Base-by-base conservation (phyloP, 129 eudicot genomes). In the Lactuca sativa region DNA sequence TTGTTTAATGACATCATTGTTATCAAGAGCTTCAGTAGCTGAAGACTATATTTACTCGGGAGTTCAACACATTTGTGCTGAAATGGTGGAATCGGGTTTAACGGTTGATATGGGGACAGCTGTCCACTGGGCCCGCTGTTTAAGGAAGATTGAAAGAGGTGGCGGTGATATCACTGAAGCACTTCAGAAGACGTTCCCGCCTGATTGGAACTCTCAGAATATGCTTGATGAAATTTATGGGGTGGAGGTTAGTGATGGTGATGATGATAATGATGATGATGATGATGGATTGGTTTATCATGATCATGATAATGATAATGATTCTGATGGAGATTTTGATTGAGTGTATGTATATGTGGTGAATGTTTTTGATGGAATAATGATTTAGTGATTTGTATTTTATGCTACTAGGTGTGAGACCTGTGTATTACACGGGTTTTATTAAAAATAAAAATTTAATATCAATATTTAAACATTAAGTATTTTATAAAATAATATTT, bases 81-180 rank as follows among this genome's bases (percentile, higher is more conserved):
- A 95, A 77, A 90, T 95, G 99, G 74, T 78, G 9, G 83, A 85
- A 9, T 78, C 80, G 0, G 99, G 81, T 12, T 57, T 90, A 55
- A 90, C 91, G 0, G 89, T 90, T 44, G 97, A 95, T 67, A 87
- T 95, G 99, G 96, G 93, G 18, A 95, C 97, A 5, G 99, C 99
- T 7, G 91, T 95, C 48, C 93, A 87, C 74, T 95, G 99, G 99
- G 86, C 97, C 32, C 84, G 76, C 38, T 84, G 95, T 75, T 78
- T 87, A 48, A 80, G 83, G 34, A 95, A 90, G 83, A 83, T 95
- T 47, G 99, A 95, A 78, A 77, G 88, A 62, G 60, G 82, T 3
- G 97, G 99, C 5, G 99, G 99, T 4, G 87, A 70, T 34, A 80
- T 95, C 9, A 95, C 97, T 0, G 93, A 90, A 87, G 96, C 91